phyloP scores from a whole-genome alignment of 2,329 filamentous ascomycete genomes.

The Penicillium sp. region DNA sequence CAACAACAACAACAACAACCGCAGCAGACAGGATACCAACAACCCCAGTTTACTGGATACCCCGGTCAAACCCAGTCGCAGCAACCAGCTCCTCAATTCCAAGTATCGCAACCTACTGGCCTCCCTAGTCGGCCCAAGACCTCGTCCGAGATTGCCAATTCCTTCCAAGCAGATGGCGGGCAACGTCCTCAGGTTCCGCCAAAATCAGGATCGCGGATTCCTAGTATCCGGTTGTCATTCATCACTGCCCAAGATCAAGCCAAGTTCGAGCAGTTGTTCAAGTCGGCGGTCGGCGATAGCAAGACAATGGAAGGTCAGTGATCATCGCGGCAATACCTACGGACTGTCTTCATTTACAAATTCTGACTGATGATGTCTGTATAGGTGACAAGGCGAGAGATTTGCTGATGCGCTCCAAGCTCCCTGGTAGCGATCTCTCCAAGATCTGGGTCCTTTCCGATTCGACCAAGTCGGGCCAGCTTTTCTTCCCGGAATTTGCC shows the following conservation, averaged over 20 bases:
- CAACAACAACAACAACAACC: constrained; percentile 28
- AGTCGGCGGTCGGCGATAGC: constrained; percentile 79
- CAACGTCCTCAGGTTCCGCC: constrained; percentile 58
- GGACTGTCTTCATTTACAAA: neutral
- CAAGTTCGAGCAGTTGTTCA: constrained; percentile 97
- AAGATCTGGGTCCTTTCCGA: constrained; percentile 95
- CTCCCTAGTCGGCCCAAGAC: constrained; percentile 55
- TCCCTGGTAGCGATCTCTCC: constrained; percentile 79
- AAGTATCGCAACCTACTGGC: constrained; percentile 42
- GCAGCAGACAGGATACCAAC: constrained; percentile 40
- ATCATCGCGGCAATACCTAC: neutral
- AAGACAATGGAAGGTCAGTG: constrained; percentile 69
- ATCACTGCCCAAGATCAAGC: constrained; percentile 91
- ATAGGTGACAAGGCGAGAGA: constrained; percentile 78
- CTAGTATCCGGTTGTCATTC: constrained; percentile 89
- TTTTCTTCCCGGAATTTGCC: constrained; percentile 96
- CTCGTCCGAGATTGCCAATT: constrained; percentile 59
- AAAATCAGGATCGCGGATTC: constrained; percentile 66
- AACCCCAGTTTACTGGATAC: constrained; percentile 57
- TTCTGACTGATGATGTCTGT: constrained; percentile 14
- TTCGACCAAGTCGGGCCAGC: constrained; percentile 90
- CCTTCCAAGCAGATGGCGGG: constrained; percentile 46
- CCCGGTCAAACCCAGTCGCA: constrained; percentile 38
- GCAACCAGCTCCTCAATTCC: constrained; percentile 22
- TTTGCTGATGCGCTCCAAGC: constrained; percentile 77